A percentile compares a stretch with the other conserved stretches of the same genome.
Conservation (phyloP, 345 rosid species). For the Hypericum perforatum region DNA sequence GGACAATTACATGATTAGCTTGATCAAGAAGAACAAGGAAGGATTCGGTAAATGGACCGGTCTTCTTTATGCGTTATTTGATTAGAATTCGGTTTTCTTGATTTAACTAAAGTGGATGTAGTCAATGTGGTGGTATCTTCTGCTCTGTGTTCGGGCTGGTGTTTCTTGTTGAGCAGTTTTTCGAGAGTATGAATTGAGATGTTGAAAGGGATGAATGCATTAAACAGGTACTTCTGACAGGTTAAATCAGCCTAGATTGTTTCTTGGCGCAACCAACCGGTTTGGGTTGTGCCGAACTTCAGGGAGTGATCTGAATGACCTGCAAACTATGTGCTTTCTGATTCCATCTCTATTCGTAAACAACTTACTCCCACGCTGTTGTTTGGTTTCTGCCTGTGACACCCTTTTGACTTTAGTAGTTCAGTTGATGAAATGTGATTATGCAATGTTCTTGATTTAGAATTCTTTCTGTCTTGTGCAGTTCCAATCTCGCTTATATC, state of each 20-base stretch:
- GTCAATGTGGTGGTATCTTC: no score
- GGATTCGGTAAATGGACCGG: slow-evolving; percentile 80
- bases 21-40: slow-evolving; percentile 64
- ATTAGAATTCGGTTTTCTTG: no score
- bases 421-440: no score
- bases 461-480: slow-evolving; percentile 21
- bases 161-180: background rate
- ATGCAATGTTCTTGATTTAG: no score
- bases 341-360: slow-evolving; percentile 29
- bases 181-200: slow-evolving; percentile 19
- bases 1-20: slow-evolving; percentile 58
- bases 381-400: background rate
- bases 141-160: no score
- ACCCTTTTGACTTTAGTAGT: no score
- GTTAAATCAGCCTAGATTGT: slow-evolving; percentile 22
- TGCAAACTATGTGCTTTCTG: slow-evolving; percentile 21
- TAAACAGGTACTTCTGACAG: slow-evolving; percentile 42
- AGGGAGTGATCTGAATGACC: slow-evolving; percentile 23
- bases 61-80: no score
- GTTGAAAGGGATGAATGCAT: slow-evolving; percentile 36
- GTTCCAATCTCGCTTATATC: slow-evolving; percentile 69
- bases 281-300: slow-evolving; percentile 32
- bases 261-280: slow-evolving; percentile 31
- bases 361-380: background rate
- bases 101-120: no score